phyloP scores from a whole-genome alignment of 2,329 filamentous ascomycete genomes.

The Proliferodiscus dingleyae region DNA sequence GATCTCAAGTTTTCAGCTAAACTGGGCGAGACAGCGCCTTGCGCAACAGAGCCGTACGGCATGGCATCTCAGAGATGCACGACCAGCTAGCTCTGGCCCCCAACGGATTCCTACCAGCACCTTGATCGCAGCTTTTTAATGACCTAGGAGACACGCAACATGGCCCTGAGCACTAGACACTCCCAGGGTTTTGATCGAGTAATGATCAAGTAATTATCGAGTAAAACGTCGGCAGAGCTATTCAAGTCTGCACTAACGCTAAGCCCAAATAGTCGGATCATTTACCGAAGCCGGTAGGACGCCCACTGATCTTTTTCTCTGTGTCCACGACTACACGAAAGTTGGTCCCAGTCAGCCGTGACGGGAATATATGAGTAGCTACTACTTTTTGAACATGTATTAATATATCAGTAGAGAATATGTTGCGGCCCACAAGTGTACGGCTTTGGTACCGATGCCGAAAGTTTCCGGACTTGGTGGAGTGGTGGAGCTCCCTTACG shows the following conservation, averaged over 20 bases:
- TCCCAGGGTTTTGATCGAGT: constrained; percentile 17
- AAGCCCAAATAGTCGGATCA: not conserved
- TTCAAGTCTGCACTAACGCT: not conserved
- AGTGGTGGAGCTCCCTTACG: too few relatives aligned
- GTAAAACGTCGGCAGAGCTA: not conserved
- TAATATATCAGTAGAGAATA: not conserved
- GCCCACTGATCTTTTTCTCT: too few relatives aligned
- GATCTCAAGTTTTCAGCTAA: too few relatives aligned
- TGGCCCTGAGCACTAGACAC: too few relatives aligned
- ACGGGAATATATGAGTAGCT: not conserved
- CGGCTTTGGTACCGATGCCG: not conserved
- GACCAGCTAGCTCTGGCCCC: too few relatives aligned
- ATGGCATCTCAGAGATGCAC: too few relatives aligned
- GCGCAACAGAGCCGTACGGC: too few relatives aligned
- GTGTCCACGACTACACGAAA: not conserved
- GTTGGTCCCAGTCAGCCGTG: not conserved
- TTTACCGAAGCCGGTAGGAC: not conserved
- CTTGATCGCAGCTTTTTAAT: too few relatives aligned
- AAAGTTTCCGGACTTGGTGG: not conserved
- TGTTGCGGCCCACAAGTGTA: not conserved
- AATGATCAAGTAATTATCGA: constrained; percentile 16
- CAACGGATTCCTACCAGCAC: too few relatives aligned
- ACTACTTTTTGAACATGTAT: not conserved
- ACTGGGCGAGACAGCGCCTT: too few relatives aligned
- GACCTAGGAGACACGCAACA: too few relatives aligned